phyloP scores from a whole-genome alignment of 345 rosid genomes.

The Rhodamnia argentea region DNA sequence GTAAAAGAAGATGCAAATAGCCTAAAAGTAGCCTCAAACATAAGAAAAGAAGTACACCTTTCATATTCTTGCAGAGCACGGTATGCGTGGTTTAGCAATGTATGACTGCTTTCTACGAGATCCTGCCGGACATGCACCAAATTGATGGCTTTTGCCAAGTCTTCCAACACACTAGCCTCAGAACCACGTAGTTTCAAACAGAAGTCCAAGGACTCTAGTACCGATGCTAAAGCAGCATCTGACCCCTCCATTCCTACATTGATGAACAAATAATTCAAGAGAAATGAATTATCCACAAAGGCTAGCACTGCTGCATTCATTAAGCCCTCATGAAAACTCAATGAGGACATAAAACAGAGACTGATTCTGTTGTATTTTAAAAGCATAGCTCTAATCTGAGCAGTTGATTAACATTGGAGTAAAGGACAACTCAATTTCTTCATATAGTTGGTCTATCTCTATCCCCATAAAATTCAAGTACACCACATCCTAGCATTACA shows the following conservation, averaged over 20 bases:
- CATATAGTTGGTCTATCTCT: not conserved
- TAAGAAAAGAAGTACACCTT: constrained; percentile 37
- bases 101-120: constrained; percentile 83
- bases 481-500: not conserved
- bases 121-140: constrained; percentile 69
- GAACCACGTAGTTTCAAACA: constrained; percentile 89
- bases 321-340: not conserved
- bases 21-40: not conserved
- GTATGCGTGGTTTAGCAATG: constrained; percentile 69
- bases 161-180: constrained; percentile 85
- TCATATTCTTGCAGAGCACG: constrained; percentile 81
- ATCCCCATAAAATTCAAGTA: not conserved
- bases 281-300: not conserved
- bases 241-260: constrained; percentile 76
- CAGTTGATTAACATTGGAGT: not conserved
- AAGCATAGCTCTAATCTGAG: not conserved
- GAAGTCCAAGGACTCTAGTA: constrained; percentile 80
- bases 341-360: not conserved
- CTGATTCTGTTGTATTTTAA: not conserved
- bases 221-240: constrained; percentile 84
- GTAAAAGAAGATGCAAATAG: not conserved
- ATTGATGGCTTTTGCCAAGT: constrained; percentile 79
- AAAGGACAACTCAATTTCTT: not conserved
- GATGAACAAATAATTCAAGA: not conserved
- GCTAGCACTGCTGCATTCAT: not conserved